Evolutionary conservation across 768 basidiomycete species (phyloP).

Genomic region (Clitopilus hobsonii): DNA sequence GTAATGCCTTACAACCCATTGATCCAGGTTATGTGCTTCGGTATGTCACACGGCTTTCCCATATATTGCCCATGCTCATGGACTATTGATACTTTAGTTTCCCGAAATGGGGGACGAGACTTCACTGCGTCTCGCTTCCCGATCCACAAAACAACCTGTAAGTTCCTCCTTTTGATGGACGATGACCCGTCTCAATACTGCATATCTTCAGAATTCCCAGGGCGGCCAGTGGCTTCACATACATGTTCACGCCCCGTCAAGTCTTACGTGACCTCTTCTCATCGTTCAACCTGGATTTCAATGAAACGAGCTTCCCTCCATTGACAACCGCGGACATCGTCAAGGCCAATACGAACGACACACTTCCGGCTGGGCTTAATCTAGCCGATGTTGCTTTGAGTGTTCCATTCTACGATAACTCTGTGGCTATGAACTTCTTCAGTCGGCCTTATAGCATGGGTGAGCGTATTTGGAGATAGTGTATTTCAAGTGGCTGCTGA

Average conservation of each 20-base stretch:
- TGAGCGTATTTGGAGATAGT: slow-evolving; percentile 2
- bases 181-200: not conserved
- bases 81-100: no score
- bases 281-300: slow-evolving; percentile 19
- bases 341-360: slow-evolving; percentile 14
- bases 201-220: slow-evolving; percentile 13
- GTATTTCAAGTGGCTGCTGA: not conserved
- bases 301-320: slow-evolving; percentile 18
- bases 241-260: slow-evolving; percentile 30
- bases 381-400: slow-evolving; percentile 16
- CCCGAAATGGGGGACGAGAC: slow-evolving; percentile 36
- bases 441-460: slow-evolving; percentile 25
- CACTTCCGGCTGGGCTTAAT: slow-evolving; percentile 18
- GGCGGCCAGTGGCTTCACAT: slow-evolving; percentile 18
- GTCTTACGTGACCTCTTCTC: slow-evolving; percentile 26
- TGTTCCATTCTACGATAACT: slow-evolving; percentile 28
- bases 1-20: slow-evolving; percentile 9
- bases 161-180: slow-evolving; percentile 6
- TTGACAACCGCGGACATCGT: slow-evolving; percentile 17
- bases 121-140: slow-evolving; percentile 28
- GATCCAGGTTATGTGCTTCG: slow-evolving; percentile 24
- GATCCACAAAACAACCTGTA: slow-evolving; percentile 25
- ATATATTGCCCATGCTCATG: not conserved
- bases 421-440: slow-evolving; percentile 17
- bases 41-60: not conserved